Evolutionary conservation across 805 yeast genomes (phyloP).

Genomic region (Priceomyces melissophilus): DNA sequence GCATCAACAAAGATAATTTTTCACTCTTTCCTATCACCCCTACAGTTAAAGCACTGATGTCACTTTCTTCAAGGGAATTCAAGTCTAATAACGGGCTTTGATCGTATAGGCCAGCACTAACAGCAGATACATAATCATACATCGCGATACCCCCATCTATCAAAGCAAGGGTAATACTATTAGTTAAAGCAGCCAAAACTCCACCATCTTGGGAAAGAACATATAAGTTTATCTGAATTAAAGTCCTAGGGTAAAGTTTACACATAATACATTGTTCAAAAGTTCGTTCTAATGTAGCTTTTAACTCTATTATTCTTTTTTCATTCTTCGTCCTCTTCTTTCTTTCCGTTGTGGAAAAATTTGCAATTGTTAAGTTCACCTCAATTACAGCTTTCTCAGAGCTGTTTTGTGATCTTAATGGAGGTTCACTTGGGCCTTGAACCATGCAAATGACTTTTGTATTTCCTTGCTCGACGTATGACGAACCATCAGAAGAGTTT

Average conservation of each 20-base stretch:
- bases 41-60: slow-evolving; percentile 74
- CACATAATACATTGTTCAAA: slow-evolving; percentile 71
- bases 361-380: slow-evolving; percentile 68
- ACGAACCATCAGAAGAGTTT: slow-evolving; percentile 84
- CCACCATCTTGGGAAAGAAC: slow-evolving; percentile 93
- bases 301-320: slow-evolving; percentile 63
- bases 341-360: slow-evolving; percentile 76
- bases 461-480: slow-evolving; percentile 88
- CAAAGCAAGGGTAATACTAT: slow-evolving; percentile 83
- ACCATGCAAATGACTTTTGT: slow-evolving; percentile 83
- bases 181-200: slow-evolving; percentile 69
- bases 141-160: slow-evolving; percentile 95
- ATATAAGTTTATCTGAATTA: slow-evolving; percentile 69
- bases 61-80: slow-evolving; percentile 77
- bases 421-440: slow-evolving; percentile 88
- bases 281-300: slow-evolving; percentile 63
- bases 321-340: slow-evolving; percentile 68
- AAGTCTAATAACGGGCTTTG: slow-evolving; percentile 76
- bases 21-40: slow-evolving; percentile 84
- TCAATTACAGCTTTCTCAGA: slow-evolving; percentile 54
- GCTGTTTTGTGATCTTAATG: slow-evolving; percentile 47
- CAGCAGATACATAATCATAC: slow-evolving; percentile 83
- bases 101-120: slow-evolving; percentile 77
- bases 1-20: slow-evolving; percentile 67
- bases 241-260: slow-evolving; percentile 77